These are phyloP conservation scores for Micractinium sp. DNA, from an alignment of 139 green algal species.

Conservation along the genomic window DNA sequence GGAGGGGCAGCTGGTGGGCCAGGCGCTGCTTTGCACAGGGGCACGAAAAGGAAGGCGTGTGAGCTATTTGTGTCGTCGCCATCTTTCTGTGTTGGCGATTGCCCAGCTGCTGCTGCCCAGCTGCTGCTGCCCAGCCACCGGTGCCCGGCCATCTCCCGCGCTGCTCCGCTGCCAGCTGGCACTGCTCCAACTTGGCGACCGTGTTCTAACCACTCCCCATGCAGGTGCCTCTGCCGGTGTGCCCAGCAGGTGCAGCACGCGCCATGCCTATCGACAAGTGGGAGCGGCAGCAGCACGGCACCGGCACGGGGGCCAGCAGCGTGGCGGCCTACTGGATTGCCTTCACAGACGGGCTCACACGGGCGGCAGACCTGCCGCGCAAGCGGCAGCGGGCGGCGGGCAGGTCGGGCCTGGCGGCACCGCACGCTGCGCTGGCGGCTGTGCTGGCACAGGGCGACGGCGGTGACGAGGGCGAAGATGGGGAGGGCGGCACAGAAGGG, in stretches of 20 bases:
- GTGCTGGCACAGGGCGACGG: background rate
- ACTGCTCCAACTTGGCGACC: no score
- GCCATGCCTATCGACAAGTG: conserved; percentile 48
- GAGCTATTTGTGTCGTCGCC: no score
- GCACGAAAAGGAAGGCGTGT: no score
- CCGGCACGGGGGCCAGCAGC: conserved; percentile 53
- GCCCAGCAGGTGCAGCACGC: conserved; percentile 65
- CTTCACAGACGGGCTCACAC: background rate
- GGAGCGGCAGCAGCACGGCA: conserved; percentile 46
- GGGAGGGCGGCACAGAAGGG: no score
- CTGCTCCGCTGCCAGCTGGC: no score
- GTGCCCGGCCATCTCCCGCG: no score
- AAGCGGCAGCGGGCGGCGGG: background rate
- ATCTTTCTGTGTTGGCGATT: no score
- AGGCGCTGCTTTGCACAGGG: no score
- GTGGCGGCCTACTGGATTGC: conserved; percentile 61
- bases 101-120: no score
- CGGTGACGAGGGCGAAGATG: background rate
- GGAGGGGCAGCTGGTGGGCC: no score
- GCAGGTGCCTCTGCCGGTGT: conserved; percentile 56
- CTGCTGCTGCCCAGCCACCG: no score
- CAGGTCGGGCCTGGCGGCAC: background rate
- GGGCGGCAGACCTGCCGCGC: conserved; percentile 2
- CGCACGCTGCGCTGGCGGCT: conserved; percentile 7
- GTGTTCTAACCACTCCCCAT: background rate